A percentile compares a stretch with the other conserved stretches of the same genome.
Conservation (phyloP, 495 filamentous ascomycete species). For the Aspergillus heteromorphus region DNA sequence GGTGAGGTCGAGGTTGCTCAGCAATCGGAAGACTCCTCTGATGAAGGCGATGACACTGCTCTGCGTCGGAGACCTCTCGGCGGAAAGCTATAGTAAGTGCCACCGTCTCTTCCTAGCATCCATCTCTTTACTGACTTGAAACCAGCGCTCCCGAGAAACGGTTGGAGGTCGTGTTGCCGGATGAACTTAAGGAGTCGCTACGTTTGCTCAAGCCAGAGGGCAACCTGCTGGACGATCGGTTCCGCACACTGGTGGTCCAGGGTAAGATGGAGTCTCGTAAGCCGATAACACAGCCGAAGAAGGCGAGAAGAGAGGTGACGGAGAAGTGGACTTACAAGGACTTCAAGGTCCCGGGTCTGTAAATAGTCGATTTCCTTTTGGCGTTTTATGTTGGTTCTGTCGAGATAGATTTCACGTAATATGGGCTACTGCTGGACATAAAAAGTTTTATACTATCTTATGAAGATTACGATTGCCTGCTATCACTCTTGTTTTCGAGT, state of each 20-base stretch:
- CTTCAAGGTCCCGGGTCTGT: constrained; percentile 57
- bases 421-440: constrained; percentile 5
- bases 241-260: constrained; percentile 78
- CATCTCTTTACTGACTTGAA: constrained; percentile 19
- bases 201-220: constrained; percentile 88
- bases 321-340: constrained; percentile 99
- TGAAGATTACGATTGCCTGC: neutral
- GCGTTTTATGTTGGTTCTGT: constrained; percentile 12
- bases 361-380: constrained; percentile 17
- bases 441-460: constrained; percentile 5
- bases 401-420: constrained; percentile 11
- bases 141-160: constrained; percentile 66
- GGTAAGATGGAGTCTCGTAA: constrained; percentile 83
- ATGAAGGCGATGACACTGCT: constrained; percentile 48
- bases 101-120: neutral
- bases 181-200: constrained; percentile 89
- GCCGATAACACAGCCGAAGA: constrained; percentile 70
- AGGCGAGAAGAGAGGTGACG: constrained; percentile 68
- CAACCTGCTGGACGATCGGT: constrained; percentile 85
- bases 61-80: constrained; percentile 67
- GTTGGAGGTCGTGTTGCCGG: constrained; percentile 83
- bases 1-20: constrained; percentile 41
- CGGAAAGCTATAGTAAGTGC: constrained; percentile 60
- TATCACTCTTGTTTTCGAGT: neutral
- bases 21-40: constrained; percentile 32